Evolutionary conservation across 1,284 basidiomycete species (phyloP), one percentile per base, ranked within the genome.

Genomic region (Melanopsichium pennsylvanicum): DNA sequence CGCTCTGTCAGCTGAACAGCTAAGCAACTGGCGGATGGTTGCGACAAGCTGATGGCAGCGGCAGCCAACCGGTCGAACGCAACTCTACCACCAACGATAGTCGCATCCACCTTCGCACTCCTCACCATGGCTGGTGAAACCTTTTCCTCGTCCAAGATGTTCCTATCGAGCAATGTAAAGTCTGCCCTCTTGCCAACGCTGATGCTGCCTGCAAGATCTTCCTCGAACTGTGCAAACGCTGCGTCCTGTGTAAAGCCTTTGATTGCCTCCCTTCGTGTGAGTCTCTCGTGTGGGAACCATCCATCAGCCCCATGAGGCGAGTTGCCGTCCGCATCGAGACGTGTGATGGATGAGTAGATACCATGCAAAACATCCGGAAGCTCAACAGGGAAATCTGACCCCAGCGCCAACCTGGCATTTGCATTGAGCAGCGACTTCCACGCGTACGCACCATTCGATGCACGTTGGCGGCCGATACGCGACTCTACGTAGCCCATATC

Each of bases 381-480:
- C 51, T 76, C 73, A 2, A 97, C 88, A 1, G 93, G 93, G 81
- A 95, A 95, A 81, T 96, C 93, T 2, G 91, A 92, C 10, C 93
- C 93, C 0, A 95, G 84, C 0, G 90, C 88, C 3, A 93, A 85
- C 11, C 88, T 76, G 0, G 83, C 83, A 2, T 83, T 84, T 2
- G 46, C 42, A 1, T 49, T 81, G 7, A 92, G 83, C 34, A 94
- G 84, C 0, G 88, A 87, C 63, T 88, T 87, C 84, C 93, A 96
- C 0, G 92, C 91, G 73, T 96, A 97, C 0, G 93, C 92, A 12
- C 90, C 89, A 13, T 46, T 11, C 52, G 93, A 89, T 8, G 64
- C 64, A 18, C 93, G 85, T 45, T 55, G 41, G 18, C 10, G 16
- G 34, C 76, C 75, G 6, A 78, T 55, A 10, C 76, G 61, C 7